Percentiles rank a stretch among this genome's conserved stretches.
These are phyloP conservation scores for Fusarium udum DNA, from an alignment of 2,329 filamentous ascomycete genomes.

Conservation along the genomic window DNA sequence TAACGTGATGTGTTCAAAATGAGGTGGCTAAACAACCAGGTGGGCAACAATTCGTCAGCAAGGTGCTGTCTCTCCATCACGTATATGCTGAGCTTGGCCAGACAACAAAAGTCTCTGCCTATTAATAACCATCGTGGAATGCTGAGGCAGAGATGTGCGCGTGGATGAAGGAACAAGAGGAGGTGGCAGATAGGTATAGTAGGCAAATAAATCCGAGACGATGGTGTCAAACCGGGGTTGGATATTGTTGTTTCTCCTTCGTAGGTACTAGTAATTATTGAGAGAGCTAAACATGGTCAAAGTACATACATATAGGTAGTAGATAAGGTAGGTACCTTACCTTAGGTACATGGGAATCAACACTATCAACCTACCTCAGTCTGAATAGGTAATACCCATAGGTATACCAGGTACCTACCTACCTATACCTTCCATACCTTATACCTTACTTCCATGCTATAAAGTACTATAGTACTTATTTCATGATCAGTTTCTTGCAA, in stretches of 20 bases:
- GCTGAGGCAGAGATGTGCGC: neutral
- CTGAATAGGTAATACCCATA: neutral
- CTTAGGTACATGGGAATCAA: neutral
- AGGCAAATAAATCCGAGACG: neutral
- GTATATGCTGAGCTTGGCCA: neutral
- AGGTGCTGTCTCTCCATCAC: neutral
- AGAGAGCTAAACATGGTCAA: neutral
- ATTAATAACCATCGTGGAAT: slow-evolving; percentile 3
- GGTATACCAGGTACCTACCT: too few species aligned
- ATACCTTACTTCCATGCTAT: neutral
- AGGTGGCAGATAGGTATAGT: neutral
- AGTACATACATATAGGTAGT: too few species aligned
- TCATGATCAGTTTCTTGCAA: neutral
- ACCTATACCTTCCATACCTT: neutral
- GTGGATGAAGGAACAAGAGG: neutral
- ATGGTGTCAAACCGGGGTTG: neutral
- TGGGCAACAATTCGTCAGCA: slow-evolving; percentile 14
- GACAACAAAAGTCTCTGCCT: neutral
- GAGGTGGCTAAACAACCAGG: neutral
- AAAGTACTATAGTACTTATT: neutral
- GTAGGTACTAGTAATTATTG: neutral
- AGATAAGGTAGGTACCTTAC: too few species aligned
- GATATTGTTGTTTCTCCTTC: neutral
- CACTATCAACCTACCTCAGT: neutral
- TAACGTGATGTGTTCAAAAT: neutral